phyloP scores from a whole-genome alignment of 108 stramenopile genomes.

The Epipyxis sp. region DNA sequence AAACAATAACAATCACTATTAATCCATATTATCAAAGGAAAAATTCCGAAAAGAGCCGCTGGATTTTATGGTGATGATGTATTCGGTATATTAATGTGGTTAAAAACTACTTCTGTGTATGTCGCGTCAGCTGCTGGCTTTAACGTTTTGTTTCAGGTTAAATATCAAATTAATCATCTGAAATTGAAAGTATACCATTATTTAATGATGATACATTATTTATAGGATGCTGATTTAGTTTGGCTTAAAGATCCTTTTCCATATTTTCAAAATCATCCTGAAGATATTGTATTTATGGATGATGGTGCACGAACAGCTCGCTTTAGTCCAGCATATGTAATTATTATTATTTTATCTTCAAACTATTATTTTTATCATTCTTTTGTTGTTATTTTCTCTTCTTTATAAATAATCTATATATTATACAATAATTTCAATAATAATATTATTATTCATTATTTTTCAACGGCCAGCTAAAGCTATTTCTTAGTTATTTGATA shows the following conservation, averaged over 20 bases:
- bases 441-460: no score
- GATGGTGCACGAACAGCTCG: constrained; percentile 25
- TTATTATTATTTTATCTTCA: no score
- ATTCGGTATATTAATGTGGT: constrained; percentile 33
- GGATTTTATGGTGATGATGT: constrained; percentile 2
- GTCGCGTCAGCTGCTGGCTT: neutral
- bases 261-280: neutral
- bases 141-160: constrained; percentile 35
- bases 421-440: no score
- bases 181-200: neutral
- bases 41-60: constrained; percentile 4
- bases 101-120: constrained; percentile 30
- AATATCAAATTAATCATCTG: neutral
- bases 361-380: no score
- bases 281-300: constrained; percentile 21
- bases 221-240: constrained; percentile 34
- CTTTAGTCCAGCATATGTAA: constrained; percentile 13
- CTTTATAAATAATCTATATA: no score
- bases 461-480: no score
- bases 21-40: neutral
- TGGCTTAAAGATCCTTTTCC: constrained; percentile 28
- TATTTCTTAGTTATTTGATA: no score
- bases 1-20: neutral
- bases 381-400: no score
- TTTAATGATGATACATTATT: neutral